phyloP scores from a whole-genome alignment of 208 protist species.

The Acanthamoeba sp. region DNA sequence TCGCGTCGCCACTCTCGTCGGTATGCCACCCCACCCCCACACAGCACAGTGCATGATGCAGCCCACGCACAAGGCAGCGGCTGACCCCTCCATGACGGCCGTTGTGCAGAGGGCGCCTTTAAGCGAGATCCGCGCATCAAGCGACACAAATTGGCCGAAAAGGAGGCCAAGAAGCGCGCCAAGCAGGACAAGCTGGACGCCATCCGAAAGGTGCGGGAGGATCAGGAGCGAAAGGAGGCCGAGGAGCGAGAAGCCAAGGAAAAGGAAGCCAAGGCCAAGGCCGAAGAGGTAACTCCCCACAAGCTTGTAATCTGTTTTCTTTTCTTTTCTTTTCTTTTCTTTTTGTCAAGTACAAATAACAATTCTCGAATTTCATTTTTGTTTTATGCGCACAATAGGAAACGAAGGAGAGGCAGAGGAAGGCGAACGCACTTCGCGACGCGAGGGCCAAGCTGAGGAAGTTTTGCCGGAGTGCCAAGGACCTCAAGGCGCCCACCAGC shows the following conservation, averaged over 20 bases:
- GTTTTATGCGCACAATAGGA: conserved; percentile 24
- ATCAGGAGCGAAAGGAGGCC: conserved; percentile 88
- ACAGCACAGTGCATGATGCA: background rate
- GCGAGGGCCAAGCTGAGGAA: conserved; percentile 50
- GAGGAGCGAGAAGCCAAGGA: conserved; percentile 87
- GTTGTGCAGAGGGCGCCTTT: conserved; percentile 89
- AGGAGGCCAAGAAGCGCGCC: conserved; percentile 74
- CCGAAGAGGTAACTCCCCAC: conserved; percentile 74
- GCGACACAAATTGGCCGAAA: conserved; percentile 90
- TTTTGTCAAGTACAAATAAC: too few relatives aligned
- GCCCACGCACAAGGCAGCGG: background rate
- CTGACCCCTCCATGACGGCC: background rate
- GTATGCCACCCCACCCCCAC: too few relatives aligned
- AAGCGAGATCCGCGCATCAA: conserved; percentile 95
- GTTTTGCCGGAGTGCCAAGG: background rate
- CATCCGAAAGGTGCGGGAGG: conserved; percentile 87
- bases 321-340: background rate
- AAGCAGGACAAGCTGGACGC: conserved; percentile 70
- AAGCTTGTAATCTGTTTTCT: background rate
- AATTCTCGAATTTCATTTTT: background rate
- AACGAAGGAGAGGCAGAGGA: conserved; percentile 65
- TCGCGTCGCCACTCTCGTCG: conserved; percentile 92
- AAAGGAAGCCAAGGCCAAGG: conserved; percentile 70
- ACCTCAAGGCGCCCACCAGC: background rate
- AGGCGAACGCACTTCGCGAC: conserved; percentile 77